Evolutionary conservation across 179 eudicot genomes (phyloP), one percentile per base, ranked within the genome.

Genomic region (Monotropa hypopitys): DNA sequence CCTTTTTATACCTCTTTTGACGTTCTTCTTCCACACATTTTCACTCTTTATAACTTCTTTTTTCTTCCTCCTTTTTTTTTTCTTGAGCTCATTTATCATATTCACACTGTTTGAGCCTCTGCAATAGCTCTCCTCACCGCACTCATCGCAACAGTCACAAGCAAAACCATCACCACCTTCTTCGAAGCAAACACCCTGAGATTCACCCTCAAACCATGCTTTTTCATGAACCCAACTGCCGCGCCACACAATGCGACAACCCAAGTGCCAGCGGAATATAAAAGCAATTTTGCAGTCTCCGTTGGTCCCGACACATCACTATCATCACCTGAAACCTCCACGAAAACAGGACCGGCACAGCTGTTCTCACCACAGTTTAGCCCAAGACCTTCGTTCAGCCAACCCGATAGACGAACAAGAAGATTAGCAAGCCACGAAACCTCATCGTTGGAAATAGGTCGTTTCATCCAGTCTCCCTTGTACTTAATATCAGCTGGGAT

Each of bases 391-490:
- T 86, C 84, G 47, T 94, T 94, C 75, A 94, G 42, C 94, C 90
- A 88, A 16, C 77, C 70, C 3, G 98, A 94, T 50, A 90, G 51
- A 11, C 75, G 79, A 56, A 94, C 86, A 12, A 94, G 87, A 78
- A 92, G 76, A 81, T 81, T 88, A 50, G 93, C 98, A 38, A 94
- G 91, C 97, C 98, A 94, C 21, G 91, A 97, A 76, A 94, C 85
- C 88, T 94, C 98, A 38, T 90, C 93, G 15, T 81, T 76, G 3
- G 98, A 90, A 76, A 90, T 86, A 26, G 98, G 98, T 57, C 98
- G 94, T 81, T 86, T 89, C 90, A 90, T 88, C 94, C 93, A 90
- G 72, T 94, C 98, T 30, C 98, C 98, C 81, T 86, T 94, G 92
- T 88, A 92, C 79, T 87, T 88, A 56, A 86, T 81, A 77, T 85